Percentiles rank a stretch among this genome's conserved stretches.
Evolutionary conservation across 768 basidiomycete species (phyloP).

Genomic region (Suillus subaureus): DNA sequence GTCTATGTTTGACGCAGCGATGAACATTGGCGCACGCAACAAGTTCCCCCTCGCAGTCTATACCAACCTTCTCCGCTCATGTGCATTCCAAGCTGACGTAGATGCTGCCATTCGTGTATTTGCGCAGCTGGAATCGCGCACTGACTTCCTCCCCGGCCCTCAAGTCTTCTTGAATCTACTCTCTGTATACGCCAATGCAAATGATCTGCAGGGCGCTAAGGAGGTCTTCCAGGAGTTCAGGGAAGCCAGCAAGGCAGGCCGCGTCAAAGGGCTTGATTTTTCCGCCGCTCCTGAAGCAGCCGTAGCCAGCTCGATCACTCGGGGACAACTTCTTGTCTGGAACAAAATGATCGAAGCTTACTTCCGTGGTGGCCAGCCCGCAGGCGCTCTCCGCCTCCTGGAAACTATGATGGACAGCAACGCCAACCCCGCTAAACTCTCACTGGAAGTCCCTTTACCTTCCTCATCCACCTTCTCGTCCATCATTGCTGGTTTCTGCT

Average conservation of each 20-base stretch:
- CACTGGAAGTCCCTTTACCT: conserved; percentile 54
- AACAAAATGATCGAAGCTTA: conserved; percentile 78
- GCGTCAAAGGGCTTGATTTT: conserved; percentile 31
- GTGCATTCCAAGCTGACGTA: conserved; percentile 56
- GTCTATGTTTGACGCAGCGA: conserved; percentile 68
- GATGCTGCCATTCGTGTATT: conserved; percentile 67
- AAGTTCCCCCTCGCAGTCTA: conserved; percentile 46
- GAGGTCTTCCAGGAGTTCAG: conserved; percentile 67
- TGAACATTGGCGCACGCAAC: conserved; percentile 31
- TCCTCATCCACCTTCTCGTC: conserved; percentile 63
- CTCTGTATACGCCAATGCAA: conserved; percentile 53
- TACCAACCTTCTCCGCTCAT: conserved; percentile 59
- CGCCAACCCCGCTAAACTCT: conserved; percentile 31
- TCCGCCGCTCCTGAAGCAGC: conserved; percentile 15
- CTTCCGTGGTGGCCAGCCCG: conserved; percentile 63
- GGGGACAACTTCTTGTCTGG: conserved; percentile 56
- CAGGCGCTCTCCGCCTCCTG: conserved; percentile 64
- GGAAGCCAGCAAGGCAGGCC: conserved; percentile 40
- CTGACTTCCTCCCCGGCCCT: conserved; percentile 34
- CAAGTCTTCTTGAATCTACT: conserved; percentile 58
- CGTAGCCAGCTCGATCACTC: conserved; percentile 22
- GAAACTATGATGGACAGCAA: conserved; percentile 67
- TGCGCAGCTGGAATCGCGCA: conserved; percentile 55
- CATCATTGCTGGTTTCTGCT: conserved; percentile 68
- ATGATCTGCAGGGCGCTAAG: conserved; percentile 51